Evolutionary conservation across 1,139 yeast species (phyloP).

Genomic region (Zygosaccharomyces sapae): DNA sequence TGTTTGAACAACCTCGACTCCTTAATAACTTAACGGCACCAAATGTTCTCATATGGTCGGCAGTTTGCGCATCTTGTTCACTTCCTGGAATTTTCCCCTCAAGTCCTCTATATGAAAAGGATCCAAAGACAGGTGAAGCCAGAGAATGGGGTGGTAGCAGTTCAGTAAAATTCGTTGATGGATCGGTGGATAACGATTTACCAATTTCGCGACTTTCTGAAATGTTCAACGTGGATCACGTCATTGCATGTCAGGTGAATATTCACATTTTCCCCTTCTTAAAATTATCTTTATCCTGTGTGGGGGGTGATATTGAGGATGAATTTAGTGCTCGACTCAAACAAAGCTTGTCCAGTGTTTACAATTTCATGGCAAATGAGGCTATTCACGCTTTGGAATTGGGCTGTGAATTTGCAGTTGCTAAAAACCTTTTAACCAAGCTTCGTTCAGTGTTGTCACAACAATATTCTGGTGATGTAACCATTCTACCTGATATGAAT

Average conservation of each 20-base stretch:
- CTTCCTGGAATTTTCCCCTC: constrained; percentile 89
- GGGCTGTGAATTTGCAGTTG: constrained; percentile 68
- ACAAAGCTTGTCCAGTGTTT: constrained; percentile 51
- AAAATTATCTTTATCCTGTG: constrained; percentile 58
- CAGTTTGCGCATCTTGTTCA: constrained; percentile 95
- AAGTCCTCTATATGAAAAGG: constrained; percentile 78
- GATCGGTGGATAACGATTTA: constrained; percentile 89
- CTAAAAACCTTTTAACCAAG: constrained; percentile 68
- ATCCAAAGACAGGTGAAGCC: constrained; percentile 55
- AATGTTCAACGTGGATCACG: constrained; percentile 95
- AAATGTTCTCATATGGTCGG: constrained; percentile 90
- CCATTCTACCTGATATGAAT: constrained; percentile 74
- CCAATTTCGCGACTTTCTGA: constrained; percentile 88
- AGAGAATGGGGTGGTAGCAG: constrained; percentile 70
- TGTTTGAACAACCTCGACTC: constrained; percentile 76
- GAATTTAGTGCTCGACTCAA: constrained; percentile 54
- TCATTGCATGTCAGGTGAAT: constrained; percentile 93
- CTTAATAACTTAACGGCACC: constrained; percentile 92
- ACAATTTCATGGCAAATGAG: constrained; percentile 64
- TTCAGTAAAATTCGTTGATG: constrained; percentile 83
- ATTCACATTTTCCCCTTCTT: constrained; percentile 92
- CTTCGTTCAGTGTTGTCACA: constrained; percentile 74
- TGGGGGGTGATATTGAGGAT: constrained; percentile 64
- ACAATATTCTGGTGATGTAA: constrained; percentile 87
- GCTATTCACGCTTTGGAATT: constrained; percentile 72